Evolutionary conservation across 2,329 filamentous ascomycete species (phyloP), one percentile per base, ranked within the genome.

Genomic region (Cercospora brassicicola): DNA sequence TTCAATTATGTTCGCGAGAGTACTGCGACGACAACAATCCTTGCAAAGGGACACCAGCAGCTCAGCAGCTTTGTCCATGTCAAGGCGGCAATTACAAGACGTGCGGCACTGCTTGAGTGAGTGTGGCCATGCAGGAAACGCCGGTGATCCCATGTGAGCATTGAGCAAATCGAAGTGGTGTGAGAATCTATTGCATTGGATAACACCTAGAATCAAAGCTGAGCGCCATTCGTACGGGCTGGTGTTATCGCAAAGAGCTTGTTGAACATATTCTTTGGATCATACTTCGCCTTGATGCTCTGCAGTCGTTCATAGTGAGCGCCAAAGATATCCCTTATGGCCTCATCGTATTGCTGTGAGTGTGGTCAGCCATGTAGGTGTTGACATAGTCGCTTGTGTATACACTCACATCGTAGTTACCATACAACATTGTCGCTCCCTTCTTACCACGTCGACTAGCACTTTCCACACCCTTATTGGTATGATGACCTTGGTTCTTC

Each of bases 181-280:
- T 18, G 7, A 11, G 9, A 48, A 48, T 48, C 15, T 48, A 33
- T 3, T 33, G 31, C 31, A 33, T 33, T 33, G 9, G 31, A 33
- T 33, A 33, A 33, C 31, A 4, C 10, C 13, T 8, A 10, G 5
- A n/a, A 5, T 28, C 30, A 39, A 4, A 20, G 45, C 48, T 63
- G 26, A 26, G 15, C 53, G 3, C 45, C 45, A 42, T 31, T 57
- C 5, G 23, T 31, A 23, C 13, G 36, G 33, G 67, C 69, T 18
- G 67, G 67, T 10, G 55, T 67, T 28, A 76, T 75, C 2, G 74
- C 62, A 28, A 77, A 76, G 15, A 74, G 71, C 69, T 83, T 84
- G 55, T 81, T 77, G 71, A 85, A 85, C 18, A 84, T 72, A 69
- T 82, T 84, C 4, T 67, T 76, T 2, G 83, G 82, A 70, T 85